Base-by-base conservation (phyloP, 2,329 filamentous ascomycete species). In the Sclerotinia borealis region DNA sequence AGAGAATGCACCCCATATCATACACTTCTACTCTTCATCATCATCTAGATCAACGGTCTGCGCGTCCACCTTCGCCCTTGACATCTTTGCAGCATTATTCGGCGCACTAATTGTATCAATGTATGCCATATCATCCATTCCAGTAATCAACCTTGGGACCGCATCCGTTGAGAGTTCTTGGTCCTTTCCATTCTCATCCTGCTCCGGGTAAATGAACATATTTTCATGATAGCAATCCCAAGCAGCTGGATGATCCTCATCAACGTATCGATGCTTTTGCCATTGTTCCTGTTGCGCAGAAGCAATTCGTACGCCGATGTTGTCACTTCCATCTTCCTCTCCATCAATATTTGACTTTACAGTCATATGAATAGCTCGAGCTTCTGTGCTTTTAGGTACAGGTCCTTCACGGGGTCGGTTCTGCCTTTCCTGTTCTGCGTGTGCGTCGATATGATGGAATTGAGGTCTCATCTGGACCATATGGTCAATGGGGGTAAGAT, bases 381-480 rank as follows among this genome's bases (percentile, higher is more conserved):
- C 87, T 67, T 87, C 85, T 5, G 78, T 75, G 29, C 65, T 41
- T 49, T 65, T 63, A 27, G 66, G 51, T 34, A 66, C 61, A n/a
- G 59, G 47, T 27, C 64, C 65, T 69, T 80, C 70, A 69, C 76
- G 71, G 69, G 76, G 66, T 76, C 78, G 58, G 68, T 76, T 9
- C 81, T 80, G 63, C 45, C 68, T 68, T 74, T 77, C 60, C 77
- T 91, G 83, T 71, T 97, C 92, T 52, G 88, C 81, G 51, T 86
- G 78, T 4, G 95, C 93, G 77, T 98, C 95, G 69, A 98, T 82
- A 77, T 98, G 92, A 77, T 96, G 92, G 66, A 96, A 89, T 72
- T 97, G 91, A 0, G 95, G 92, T 4, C 93, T 90, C 72, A 99
- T 86, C 74, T 96, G 91, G 48, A 96, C 90, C 50, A 96, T 85